Evolutionary conservation across 345 rosid species (phyloP).

Genomic region (Trapa incisa): DNA sequence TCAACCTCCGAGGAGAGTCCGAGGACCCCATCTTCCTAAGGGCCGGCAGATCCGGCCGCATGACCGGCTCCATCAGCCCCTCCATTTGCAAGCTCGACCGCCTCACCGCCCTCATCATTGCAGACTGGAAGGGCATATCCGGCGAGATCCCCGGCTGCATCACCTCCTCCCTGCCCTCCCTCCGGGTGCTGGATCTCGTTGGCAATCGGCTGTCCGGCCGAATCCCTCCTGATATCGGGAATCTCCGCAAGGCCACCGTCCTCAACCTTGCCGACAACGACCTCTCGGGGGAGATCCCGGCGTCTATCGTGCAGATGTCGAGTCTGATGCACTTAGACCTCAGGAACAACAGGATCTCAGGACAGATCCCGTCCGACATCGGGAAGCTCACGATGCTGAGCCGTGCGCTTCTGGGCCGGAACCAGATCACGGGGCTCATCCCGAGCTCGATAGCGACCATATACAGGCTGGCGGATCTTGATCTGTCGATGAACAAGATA

Average conservation of each 20-base stretch:
- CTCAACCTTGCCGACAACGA: conserved; percentile 72
- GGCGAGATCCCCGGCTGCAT: conserved; percentile 63
- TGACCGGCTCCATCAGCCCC: conserved; percentile 74
- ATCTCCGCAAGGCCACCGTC: conserved; percentile 44
- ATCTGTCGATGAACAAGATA: conserved; percentile 49
- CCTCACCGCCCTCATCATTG: conserved; percentile 46
- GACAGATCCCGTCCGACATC: conserved; percentile 52
- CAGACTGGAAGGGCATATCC: conserved; percentile 83
- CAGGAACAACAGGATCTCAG: conserved; percentile 51
- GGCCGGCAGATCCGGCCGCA: conserved; percentile 65
- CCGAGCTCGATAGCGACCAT: conserved; percentile 51
- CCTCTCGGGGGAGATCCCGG: conserved; percentile 54
- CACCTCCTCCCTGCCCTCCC: conserved; percentile 33
- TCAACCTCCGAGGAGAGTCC: conserved; percentile 83
- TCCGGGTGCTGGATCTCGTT: conserved; percentile 64
- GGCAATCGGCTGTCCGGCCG: conserved; percentile 63
- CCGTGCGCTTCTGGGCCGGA: conserved; percentile 55
- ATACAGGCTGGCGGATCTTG: conserved; percentile 71
- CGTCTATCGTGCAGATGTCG: conserved; percentile 42
- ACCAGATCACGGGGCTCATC: conserved; percentile 59
- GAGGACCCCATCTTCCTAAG: conserved; percentile 70
- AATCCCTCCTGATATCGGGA: conserved; percentile 56
- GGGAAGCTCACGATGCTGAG: conserved; percentile 70
- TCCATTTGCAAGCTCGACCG: conserved; percentile 60
- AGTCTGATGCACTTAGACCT: conserved; percentile 65